phyloP scores from a whole-genome alignment of 2,329 filamentous ascomycete species.

The Geosmithia flava region DNA sequence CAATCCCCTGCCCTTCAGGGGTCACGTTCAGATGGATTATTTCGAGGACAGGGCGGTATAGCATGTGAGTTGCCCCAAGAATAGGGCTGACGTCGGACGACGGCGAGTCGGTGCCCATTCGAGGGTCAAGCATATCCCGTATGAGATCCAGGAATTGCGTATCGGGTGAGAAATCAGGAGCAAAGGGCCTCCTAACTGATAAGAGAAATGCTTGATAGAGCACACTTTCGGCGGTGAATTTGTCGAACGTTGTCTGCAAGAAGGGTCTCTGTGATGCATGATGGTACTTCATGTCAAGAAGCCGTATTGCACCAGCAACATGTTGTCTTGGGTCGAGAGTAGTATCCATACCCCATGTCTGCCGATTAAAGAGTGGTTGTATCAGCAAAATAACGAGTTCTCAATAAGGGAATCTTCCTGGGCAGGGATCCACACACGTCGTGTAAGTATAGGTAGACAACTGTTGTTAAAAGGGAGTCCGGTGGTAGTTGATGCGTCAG shows the following conservation, averaged over 20 bases:
- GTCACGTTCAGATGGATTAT: not conserved
- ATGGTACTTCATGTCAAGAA: constrained; percentile 3
- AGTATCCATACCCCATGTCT: constrained; percentile 4
- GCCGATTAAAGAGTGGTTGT: no score
- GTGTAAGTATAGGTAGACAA: not conserved
- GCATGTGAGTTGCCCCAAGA: not conserved
- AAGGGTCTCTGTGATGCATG: not conserved
- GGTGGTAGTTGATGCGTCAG: not conserved
- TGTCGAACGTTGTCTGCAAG: not conserved
- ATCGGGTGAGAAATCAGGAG: not conserved
- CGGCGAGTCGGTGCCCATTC: not conserved
- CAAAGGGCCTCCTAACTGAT: not conserved
- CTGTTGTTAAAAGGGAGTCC: not conserved
- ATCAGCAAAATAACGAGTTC: no score
- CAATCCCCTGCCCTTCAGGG: not conserved
- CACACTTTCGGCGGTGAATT: not conserved
- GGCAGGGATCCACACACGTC: no score
- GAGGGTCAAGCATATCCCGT: not conserved
- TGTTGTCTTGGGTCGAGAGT: constrained; percentile 3
- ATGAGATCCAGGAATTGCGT: not conserved
- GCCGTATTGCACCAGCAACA: constrained; percentile 4
- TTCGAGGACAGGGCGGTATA: not conserved
- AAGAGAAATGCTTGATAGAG: not conserved
- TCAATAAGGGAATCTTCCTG: no score
- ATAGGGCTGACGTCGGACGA: not conserved